These are phyloP conservation scores for Trametes meyenii DNA, from an alignment of 768 basidiomycete species.

Conservation along the genomic window DNA sequence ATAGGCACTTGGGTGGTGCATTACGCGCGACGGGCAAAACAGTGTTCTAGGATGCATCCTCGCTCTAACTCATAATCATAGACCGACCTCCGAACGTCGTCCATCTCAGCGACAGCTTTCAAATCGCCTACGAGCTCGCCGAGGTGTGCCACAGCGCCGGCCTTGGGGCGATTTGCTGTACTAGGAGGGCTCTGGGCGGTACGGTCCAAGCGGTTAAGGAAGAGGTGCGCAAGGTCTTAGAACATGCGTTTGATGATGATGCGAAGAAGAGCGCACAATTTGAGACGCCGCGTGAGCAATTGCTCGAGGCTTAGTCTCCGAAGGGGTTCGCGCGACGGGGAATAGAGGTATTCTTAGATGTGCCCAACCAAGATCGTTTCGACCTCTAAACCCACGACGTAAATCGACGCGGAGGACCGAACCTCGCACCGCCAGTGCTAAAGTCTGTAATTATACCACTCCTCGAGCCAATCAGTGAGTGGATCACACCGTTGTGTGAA, in stretches of 20 bases:
- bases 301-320: constrained; percentile 7
- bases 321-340: neutral
- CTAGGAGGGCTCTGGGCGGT: constrained; percentile 25
- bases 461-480: too few relatives aligned
- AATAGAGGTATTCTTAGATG: constrained; percentile 7
- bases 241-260: constrained; percentile 29
- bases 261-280: constrained; percentile 24
- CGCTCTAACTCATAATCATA: constrained; percentile 27
- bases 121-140: constrained; percentile 33
- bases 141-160: constrained; percentile 28
- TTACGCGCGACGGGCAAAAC: constrained; percentile 23
- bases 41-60: constrained; percentile 26
- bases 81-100: constrained; percentile 29
- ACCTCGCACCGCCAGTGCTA: too few relatives aligned
- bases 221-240: constrained; percentile 26
- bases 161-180: neutral
- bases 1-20: constrained; percentile 21
- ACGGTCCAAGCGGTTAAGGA: constrained; percentile 28
- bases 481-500: too few relatives aligned
- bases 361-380: too few relatives aligned
- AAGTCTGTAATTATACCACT: too few relatives aligned
- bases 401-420: too few relatives aligned
- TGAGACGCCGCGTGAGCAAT: constrained; percentile 8
- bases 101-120: constrained; percentile 23
- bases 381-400: too few relatives aligned